phyloP scores from a whole-genome alignment of 495 filamentous ascomycete species.

The Aspergillus nanangensis region DNA sequence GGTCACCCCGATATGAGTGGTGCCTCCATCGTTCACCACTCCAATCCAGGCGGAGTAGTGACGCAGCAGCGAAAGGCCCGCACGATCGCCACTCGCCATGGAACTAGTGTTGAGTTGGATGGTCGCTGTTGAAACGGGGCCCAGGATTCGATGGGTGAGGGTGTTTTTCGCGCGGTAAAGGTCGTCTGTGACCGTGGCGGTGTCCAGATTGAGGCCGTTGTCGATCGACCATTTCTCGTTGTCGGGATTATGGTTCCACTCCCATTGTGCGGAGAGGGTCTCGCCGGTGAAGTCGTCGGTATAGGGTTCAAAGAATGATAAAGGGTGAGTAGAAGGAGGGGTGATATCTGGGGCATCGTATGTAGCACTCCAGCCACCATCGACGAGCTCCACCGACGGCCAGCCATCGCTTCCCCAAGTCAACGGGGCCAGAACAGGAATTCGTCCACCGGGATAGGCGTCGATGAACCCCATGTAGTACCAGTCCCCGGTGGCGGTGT shows the following conservation, averaged over 20 bases:
- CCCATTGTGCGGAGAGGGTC: constrained; percentile 42
- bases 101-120: constrained; percentile 39
- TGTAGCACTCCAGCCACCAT: constrained; percentile 38
- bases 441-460: constrained; percentile 50
- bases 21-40: constrained; percentile 23
- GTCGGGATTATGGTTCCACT: constrained; percentile 63
- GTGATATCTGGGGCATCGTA: constrained; percentile 25
- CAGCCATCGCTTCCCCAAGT: constrained; percentile 47
- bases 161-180: constrained; percentile 53
- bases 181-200: constrained; percentile 48
- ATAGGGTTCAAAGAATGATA: constrained; percentile 7
- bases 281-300: constrained; percentile 40
- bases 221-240: constrained; percentile 18
- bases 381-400: constrained; percentile 31
- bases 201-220: constrained; percentile 38
- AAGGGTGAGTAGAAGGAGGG: constrained; percentile 12
- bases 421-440: constrained; percentile 53
- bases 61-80: constrained; percentile 47
- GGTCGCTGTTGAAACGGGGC: constrained; percentile 41
- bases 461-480: constrained; percentile 56
- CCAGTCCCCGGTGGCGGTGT: constrained; percentile 49
- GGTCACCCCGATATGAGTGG: constrained; percentile 16
- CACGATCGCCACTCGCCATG: constrained; percentile 48
- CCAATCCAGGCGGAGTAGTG: constrained; percentile 51
- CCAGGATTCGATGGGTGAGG: constrained; percentile 49